Conservation (phyloP, 2,329 filamentous ascomycete genomes). For the Diaporthe sp. region DNA sequence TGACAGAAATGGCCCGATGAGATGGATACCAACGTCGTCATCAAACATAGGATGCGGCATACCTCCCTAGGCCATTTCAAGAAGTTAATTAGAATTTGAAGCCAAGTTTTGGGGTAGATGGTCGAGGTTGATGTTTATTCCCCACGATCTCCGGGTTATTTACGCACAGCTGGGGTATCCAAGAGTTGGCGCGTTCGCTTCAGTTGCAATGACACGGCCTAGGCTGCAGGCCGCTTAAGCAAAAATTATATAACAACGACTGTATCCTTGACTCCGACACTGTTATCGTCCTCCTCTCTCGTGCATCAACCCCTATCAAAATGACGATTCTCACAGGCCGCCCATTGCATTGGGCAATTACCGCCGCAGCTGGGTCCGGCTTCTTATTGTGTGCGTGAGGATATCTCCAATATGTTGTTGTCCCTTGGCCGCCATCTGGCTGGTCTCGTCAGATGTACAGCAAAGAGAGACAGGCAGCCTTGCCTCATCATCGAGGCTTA, state of each 20-base stretch:
- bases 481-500: neutral
- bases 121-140: neutral
- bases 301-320: conserved; percentile 24
- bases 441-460: neutral
- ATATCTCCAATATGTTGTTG: neutral
- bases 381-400: conserved; percentile 47
- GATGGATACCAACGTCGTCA: conserved; percentile 25
- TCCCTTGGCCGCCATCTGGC: neutral
- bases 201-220: conserved; percentile 20
- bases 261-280: neutral
- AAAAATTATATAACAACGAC: conserved; percentile 15
- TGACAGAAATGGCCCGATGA: conserved; percentile 8
- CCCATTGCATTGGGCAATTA: conserved; percentile 55
- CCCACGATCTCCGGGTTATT: conserved; percentile 11
- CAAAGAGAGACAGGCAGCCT: neutral
- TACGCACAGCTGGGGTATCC: conserved; percentile 24
- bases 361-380: conserved; percentile 50
- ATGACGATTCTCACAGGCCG: conserved; percentile 47
- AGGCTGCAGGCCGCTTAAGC: neutral
- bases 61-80: neutral
- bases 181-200: conserved; percentile 6
- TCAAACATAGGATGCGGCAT: neutral
- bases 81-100: conserved; percentile 5
- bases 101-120: neutral
- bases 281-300: neutral